phyloP scores from a whole-genome alignment of 352 stramenopile species.

The Phytophthora syringae region DNA sequence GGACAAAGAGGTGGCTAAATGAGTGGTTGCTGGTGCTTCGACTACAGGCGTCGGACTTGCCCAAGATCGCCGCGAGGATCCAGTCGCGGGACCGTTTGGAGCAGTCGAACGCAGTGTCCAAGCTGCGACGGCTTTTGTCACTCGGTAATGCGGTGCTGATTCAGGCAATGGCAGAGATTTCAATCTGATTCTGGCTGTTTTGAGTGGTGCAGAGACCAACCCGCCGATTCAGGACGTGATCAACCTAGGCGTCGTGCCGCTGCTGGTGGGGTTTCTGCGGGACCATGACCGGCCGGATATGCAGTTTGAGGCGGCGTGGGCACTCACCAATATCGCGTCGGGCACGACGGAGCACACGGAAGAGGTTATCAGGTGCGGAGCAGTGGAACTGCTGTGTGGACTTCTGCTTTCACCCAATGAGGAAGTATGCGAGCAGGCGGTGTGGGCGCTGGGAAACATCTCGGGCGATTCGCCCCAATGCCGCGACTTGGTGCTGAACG shows the following conservation, averaged over 20 bases:
- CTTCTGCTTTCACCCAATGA: constrained; percentile 97
- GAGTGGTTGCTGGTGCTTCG: not conserved
- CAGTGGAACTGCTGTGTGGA: constrained; percentile 97
- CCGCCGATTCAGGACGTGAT: constrained; percentile 99
- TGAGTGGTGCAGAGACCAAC: constrained; percentile 88
- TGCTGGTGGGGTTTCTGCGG: constrained; percentile 97
- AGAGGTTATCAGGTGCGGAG: constrained; percentile 97
- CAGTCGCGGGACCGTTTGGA: constrained; percentile 92
- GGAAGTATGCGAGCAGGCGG: constrained; percentile 96
- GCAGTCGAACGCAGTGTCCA: constrained; percentile 95
- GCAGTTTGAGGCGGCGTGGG: constrained; percentile 99
- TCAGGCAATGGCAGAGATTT: not conserved
- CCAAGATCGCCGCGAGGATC: constrained; percentile 95
- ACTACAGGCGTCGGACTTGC: constrained; percentile 92
- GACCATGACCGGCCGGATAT: constrained; percentile 92
- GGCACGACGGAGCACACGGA: constrained; percentile 98
- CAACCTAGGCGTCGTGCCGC: constrained; percentile 95
- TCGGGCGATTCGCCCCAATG: constrained; percentile 97
- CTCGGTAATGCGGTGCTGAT: constrained; percentile 73
- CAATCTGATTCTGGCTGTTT: not conserved
- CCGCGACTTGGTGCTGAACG: constrained; percentile 95
- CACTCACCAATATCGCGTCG: constrained; percentile 99
- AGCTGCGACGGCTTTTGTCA: constrained; percentile 97
- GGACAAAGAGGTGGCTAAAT: not conserved
- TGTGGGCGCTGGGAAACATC: constrained; percentile 99